Base-by-base conservation (phyloP, 164 flowering plant species). In the Vitis vinifera region DNA sequence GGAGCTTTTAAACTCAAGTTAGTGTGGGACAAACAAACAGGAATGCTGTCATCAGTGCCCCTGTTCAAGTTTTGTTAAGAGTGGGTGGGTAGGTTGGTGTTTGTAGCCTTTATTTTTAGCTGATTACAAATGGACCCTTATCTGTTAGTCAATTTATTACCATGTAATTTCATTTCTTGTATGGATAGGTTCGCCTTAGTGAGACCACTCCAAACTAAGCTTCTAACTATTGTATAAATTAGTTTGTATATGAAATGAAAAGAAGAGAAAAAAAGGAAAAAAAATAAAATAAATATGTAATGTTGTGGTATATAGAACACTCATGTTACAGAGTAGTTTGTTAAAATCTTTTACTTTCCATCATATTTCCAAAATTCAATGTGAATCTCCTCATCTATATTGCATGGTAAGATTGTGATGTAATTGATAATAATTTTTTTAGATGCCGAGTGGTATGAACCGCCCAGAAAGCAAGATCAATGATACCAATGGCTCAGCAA, bases 181-280 rank as follows among this genome's bases (percentile, higher is more conserved):
- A 62, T 31, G 13, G 63, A 37, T 62, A 19, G 61, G 31, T 63
- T 49, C 55, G n/a, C 13, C 30, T 23, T 51, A 63, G 44, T 14
- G 23, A 16, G 50, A 56, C 10, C 52, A 55, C 17, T n/a, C 49
- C 56, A 31, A 3, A 29, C 56, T 59, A 55, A 68, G 76, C 70
- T 67, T 55, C 60, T 58, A 30, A 55, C 57, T 52, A 16, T n/a
- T 49, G 52, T 59, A 65, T 44, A 49, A 37, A 70, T 67, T 56
- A 53, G n/a, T 67, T 71, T 71, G 71, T 71, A 63, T 51, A 75
- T 67, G 55, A 55, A 67, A 51, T 50, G 55, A 16, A 11, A 59
- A 37, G 19, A 48, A n/a, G 19, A 27, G 55, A 9, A 49, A 49
- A 51, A n/a, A 64, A 31, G 37, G 17, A 37, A 37, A 37, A 37